These are phyloP conservation scores for Linaria vulgaris DNA, from an alignment of 257 asterid genomes.

Conservation along the genomic window DNA sequence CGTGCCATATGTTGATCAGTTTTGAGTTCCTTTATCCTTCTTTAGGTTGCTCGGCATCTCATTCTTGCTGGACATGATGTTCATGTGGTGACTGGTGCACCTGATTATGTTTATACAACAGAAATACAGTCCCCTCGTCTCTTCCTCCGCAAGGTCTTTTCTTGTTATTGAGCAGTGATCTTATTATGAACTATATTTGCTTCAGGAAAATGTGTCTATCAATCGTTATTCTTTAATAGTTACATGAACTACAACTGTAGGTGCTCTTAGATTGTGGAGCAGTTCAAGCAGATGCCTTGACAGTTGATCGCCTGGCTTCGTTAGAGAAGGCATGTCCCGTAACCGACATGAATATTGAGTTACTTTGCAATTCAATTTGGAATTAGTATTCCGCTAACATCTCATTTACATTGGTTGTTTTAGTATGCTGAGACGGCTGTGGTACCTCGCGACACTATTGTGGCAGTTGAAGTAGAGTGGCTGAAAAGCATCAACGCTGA, in stretches of 20 bases:
- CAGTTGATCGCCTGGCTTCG: slow-evolving; percentile 98
- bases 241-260: slow-evolving; percentile 35
- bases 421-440: slow-evolving; percentile 98
- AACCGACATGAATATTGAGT: slow-evolving; percentile 8
- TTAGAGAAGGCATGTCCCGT: slow-evolving; percentile 62
- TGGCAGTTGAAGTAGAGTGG: slow-evolving; percentile 94
- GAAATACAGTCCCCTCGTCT: slow-evolving; percentile 84
- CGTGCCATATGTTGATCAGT: slow-evolving; percentile 8
- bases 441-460: slow-evolving; percentile 78
- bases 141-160: slow-evolving; percentile 79
- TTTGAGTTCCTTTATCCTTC: slow-evolving; percentile 18
- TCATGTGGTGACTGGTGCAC: slow-evolving; percentile 97
- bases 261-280: slow-evolving; percentile 98
- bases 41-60: slow-evolving; percentile 92
- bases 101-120: slow-evolving; percentile 81
- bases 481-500: slow-evolving; percentile 87
- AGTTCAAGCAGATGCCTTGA: slow-evolving; percentile 98
- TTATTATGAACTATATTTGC: background rate
- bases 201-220: background rate
- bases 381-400: slow-evolving; percentile 11
- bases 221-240: background rate
- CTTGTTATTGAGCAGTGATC: slow-evolving; percentile 12
- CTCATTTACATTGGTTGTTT: slow-evolving; percentile 25
- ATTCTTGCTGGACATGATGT: slow-evolving; percentile 89
- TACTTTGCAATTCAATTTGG: background rate